These are phyloP conservation scores for Omphalotus guepiniiformis DNA, from an alignment of 768 basidiomycete species.

Conservation along the genomic window DNA sequence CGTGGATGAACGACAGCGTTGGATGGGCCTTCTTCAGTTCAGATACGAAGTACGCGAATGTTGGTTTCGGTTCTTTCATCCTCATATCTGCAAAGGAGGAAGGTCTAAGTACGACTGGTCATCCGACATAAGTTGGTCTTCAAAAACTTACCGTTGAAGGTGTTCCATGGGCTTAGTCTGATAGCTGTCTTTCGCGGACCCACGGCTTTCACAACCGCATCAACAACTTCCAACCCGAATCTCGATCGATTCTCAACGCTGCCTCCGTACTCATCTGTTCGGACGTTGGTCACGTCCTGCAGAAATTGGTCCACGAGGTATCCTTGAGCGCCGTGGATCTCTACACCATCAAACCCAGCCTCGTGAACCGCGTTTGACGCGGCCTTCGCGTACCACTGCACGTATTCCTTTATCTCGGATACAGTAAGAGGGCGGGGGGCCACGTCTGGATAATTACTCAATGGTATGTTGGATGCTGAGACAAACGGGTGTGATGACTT, in stretches of 20 bases:
- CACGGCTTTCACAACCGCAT: slow-evolving; percentile 46
- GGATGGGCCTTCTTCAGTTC: slow-evolving; percentile 27
- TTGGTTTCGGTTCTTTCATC: slow-evolving; percentile 41
- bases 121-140: not conserved
- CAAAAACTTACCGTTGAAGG: slow-evolving; percentile 24
- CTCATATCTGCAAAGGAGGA: slow-evolving; percentile 28
- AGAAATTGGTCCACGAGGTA: slow-evolving; percentile 61
- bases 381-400: slow-evolving; percentile 46
- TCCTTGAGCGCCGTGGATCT: slow-evolving; percentile 43
- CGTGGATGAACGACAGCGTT: slow-evolving; percentile 42
- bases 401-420: slow-evolving; percentile 46
- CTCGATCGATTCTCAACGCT: slow-evolving; percentile 54
- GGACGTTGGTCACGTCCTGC: slow-evolving; percentile 49
- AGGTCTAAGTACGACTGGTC: slow-evolving; percentile 9
- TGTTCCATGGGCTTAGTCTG: slow-evolving; percentile 47
- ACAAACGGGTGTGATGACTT: slow-evolving; percentile 23
- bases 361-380: slow-evolving; percentile 49
- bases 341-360: slow-evolving; percentile 68
- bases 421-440: slow-evolving; percentile 41
- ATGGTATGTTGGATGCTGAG: slow-evolving; percentile 20
- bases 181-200: slow-evolving; percentile 53
- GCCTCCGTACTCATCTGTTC: slow-evolving; percentile 68
- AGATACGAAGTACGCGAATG: slow-evolving; percentile 38
- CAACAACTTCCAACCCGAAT: slow-evolving; percentile 52
- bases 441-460: slow-evolving; percentile 10